Evolutionary conservation across 78 protist genomes (phyloP).

Genomic region (Polysphondylium violaceum): DNA sequence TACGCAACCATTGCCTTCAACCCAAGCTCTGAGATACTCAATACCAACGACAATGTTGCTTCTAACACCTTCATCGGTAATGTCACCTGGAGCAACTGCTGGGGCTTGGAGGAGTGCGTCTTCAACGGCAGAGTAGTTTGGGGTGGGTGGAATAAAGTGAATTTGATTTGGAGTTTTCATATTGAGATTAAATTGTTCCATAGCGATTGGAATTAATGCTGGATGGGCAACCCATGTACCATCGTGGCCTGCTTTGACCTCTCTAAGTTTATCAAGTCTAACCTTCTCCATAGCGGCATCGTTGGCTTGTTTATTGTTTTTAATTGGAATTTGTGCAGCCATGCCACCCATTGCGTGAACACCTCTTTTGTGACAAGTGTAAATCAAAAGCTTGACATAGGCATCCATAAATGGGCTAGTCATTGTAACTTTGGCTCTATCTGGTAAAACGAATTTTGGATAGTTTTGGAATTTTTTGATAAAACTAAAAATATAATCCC

Average conservation of each 20-base stretch:
- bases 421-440: constrained; percentile 82
- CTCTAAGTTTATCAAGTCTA: constrained; percentile 81
- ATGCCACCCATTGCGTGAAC: constrained; percentile 90
- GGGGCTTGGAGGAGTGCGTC: constrained; percentile 43
- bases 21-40: constrained; percentile 82
- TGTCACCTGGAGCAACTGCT: constrained; percentile 37
- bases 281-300: constrained; percentile 87
- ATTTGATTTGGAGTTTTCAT: constrained; percentile 86
- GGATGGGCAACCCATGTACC: constrained; percentile 91
- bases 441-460: constrained; percentile 83
- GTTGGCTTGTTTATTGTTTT: constrained; percentile 70
- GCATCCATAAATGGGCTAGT: constrained; percentile 85
- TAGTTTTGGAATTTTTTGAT: constrained; percentile 83
- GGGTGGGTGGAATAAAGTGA: constrained; percentile 25
- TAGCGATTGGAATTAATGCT: constrained; percentile 83
- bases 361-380: constrained; percentile 89
- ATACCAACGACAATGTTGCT: constrained; percentile 78
- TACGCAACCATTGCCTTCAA: constrained; percentile 85
- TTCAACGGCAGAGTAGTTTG: constrained; percentile 15
- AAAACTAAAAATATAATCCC: constrained; percentile 88
- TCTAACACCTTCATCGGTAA: constrained; percentile 77
- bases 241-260: constrained; percentile 86
- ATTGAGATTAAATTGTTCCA: constrained; percentile 79
- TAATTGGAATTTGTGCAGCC: constrained; percentile 91
- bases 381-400: constrained; percentile 80